phyloP scores from a whole-genome alignment of 176 grass and related monocot genomes.

The Cymbopogon citratus region DNA sequence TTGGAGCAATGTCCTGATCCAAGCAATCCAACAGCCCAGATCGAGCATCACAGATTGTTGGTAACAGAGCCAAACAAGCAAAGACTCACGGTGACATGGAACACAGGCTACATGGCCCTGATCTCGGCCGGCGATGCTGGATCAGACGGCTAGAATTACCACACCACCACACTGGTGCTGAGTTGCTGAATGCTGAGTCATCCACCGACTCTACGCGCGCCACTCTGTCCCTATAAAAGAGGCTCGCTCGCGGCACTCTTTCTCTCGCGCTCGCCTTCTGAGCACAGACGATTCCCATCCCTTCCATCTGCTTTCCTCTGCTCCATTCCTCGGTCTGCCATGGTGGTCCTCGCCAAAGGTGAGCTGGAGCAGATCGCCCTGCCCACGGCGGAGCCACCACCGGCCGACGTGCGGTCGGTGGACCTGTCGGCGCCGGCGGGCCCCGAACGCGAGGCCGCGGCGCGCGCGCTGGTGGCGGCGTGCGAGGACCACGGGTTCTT shows the following conservation, averaged over 20 bases:
- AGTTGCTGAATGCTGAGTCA: neutral
- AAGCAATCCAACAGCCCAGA: neutral
- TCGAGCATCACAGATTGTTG: too few relatives aligned
- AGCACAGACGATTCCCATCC: neutral
- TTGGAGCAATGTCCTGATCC: neutral
- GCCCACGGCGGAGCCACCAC: slow-evolving; percentile 23
- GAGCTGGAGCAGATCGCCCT: slow-evolving; percentile 62
- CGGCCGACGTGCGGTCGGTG: slow-evolving; percentile 34
- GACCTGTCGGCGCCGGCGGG: slow-evolving; percentile 42
- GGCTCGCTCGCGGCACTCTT: neutral
- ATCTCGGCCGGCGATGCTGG: neutral
- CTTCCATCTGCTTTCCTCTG: slow-evolving; percentile 13
- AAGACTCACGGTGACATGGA: neutral
- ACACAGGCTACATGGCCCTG: neutral
- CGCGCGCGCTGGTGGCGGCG: slow-evolving; percentile 49
- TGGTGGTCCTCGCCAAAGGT: slow-evolving; percentile 61
- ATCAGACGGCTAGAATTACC: neutral
- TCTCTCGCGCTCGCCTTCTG: neutral
- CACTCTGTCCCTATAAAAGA: slow-evolving; percentile 9
- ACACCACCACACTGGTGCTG: neutral
- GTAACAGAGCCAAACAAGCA: neutral
- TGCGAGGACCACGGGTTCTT: slow-evolving; percentile 82
- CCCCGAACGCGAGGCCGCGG: slow-evolving; percentile 18
- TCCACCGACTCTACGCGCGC: neutral
- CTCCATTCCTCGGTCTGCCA: neutral